These are phyloP conservation scores for Penicillium paxilli DNA, from an alignment of 495 filamentous ascomycete species.

Conservation along the genomic window DNA sequence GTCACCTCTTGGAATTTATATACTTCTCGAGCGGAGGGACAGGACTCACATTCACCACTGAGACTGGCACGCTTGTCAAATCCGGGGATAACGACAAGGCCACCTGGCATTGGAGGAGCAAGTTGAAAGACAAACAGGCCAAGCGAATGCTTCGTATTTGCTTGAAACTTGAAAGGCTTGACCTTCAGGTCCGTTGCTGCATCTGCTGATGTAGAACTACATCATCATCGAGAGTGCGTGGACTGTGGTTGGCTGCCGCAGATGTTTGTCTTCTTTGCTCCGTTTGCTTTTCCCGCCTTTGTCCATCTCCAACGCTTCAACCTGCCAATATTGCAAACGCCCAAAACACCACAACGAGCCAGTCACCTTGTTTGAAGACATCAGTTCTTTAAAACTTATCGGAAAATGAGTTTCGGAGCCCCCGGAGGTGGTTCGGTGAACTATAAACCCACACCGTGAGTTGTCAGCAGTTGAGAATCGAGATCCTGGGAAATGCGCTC, in stretches of 20 bases:
- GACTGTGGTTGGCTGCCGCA: slow-evolving; percentile 17
- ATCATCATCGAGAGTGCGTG: slow-evolving; percentile 21
- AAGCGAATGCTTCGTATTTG: too few species aligned
- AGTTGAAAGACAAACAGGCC: neutral
- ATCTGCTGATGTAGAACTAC: slow-evolving; percentile 10
- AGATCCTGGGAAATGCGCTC: neutral
- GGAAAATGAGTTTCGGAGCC: slow-evolving; percentile 65
- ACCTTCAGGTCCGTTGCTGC: neutral
- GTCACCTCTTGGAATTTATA: slow-evolving; percentile 4
- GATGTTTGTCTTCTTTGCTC: slow-evolving; percentile 39
- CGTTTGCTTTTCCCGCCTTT: slow-evolving; percentile 29
- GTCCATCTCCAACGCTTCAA: neutral
- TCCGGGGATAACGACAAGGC: too few species aligned
- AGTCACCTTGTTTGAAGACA: neutral
- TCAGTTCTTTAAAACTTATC: neutral
- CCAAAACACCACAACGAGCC: neutral
- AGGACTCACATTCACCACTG: too few species aligned
- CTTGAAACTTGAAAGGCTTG: too few species aligned
- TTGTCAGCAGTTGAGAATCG: slow-evolving; percentile 12
- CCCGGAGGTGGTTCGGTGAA: slow-evolving; percentile 71
- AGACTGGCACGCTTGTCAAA: too few species aligned
- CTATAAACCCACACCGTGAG: slow-evolving; percentile 76
- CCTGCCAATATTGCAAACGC: neutral
- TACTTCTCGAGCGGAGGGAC: too few species aligned
- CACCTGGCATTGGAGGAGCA: too few species aligned